phyloP scores from a whole-genome alignment of 106 monocot species.

The Dendrobium catenatum region DNA sequence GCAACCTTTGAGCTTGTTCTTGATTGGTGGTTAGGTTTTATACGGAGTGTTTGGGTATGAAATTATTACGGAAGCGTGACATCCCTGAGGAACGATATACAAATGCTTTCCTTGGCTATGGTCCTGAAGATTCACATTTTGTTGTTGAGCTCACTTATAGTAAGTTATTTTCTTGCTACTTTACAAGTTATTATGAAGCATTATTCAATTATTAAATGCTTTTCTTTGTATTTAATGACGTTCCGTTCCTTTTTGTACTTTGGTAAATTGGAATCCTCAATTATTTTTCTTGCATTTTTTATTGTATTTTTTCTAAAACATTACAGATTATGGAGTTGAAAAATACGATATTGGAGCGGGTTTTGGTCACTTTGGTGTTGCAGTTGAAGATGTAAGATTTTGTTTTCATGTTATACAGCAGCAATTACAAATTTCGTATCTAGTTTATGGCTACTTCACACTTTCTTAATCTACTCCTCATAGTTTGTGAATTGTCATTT shows the following conservation, averaged over 20 bases:
- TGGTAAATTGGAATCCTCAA: background rate
- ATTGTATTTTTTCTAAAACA: background rate
- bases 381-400: constrained; percentile 85
- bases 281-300: background rate
- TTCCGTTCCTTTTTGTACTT: background rate
- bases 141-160: constrained; percentile 85
- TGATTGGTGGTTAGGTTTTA: constrained; percentile 48
- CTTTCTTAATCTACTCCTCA: background rate
- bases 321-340: constrained; percentile 88
- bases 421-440: background rate
- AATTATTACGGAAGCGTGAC: constrained; percentile 74
- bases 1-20: constrained; percentile 7
- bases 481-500: background rate
- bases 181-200: background rate
- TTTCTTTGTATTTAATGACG: background rate
- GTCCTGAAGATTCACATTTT: constrained; percentile 87
- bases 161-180: constrained; percentile 12
- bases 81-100: constrained; percentile 89
- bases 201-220: background rate
- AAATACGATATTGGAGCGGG: constrained; percentile 82
- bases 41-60: constrained; percentile 90
- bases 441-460: background rate
- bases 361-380: constrained; percentile 96
- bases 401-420: constrained; percentile 12
- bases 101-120: constrained; percentile 89